Base-by-base conservation (phyloP, 495 filamentous ascomycete genomes). In the Penicillium alfredii region DNA sequence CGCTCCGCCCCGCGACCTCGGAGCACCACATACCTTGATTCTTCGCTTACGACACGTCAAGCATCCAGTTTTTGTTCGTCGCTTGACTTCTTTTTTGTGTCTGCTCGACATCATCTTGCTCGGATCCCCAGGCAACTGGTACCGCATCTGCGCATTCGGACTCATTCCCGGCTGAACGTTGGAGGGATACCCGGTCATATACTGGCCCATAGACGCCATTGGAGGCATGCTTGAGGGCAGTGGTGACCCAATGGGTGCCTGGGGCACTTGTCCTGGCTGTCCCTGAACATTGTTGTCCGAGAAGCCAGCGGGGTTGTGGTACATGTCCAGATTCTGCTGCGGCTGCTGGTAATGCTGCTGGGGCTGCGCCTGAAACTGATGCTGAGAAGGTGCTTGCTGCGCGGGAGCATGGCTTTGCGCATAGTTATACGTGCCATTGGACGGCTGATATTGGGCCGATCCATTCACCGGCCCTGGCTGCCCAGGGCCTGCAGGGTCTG, bases 31-130 rank as follows among this genome's bases (percentile, higher is more conserved):
- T 75, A 96, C 92, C 89, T 98, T 98, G 68, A 98, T 97, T 63
- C 92, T 76, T 52, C 92, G 80, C 62, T 96, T 96, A 45, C 92
- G 80, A 72, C 92, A 98, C 21, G 92, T 98, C 61, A 97, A 65
- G 63, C 92, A 98, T 9, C 92, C 92, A 4, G 92, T 96, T 71
- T 98, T 98, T 26, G 92, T 98, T 51, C 92, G 78, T 51, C 92
- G 80, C 73, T 98, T 97, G 60, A 98, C 94, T 68, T 98, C 92
- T 74, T 97, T 96, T 69, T 96, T 97, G 63, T 93, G 86, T 44
- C 88, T 74, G 33, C 85, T 80, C 18, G 81, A 81, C 64, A 94
- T 68, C 47, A 87, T 78, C 30, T 81, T 78, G 42, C 74, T 67
- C 1, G 65, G 51, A 28, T 69, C 65, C 2, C 61, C 61, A 7